Percentiles rank a stretch among this genome's conserved stretches.
These are phyloP conservation scores for Leishmania amazonensis DNA, from an alignment of 208 protist species.

Conservation along the genomic window DNA sequence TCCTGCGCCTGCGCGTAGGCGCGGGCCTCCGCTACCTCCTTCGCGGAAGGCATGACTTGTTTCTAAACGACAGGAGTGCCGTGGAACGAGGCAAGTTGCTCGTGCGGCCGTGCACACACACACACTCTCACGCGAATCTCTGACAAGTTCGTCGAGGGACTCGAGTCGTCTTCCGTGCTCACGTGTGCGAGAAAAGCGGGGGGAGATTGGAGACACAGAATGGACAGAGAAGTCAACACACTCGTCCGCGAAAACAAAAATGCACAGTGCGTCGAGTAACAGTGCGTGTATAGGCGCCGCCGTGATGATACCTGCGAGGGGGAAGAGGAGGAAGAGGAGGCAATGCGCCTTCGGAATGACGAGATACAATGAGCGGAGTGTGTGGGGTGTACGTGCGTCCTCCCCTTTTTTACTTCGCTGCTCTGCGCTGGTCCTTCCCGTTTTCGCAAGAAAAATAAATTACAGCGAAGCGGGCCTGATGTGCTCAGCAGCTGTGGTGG, in stretches of 20 bases:
- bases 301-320: not conserved
- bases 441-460: not conserved
- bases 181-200: not conserved
- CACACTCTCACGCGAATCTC: not conserved
- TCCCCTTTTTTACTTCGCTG: not conserved
- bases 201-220: not conserved
- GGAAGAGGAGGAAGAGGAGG: not conserved
- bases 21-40: slow-evolving; percentile 31
- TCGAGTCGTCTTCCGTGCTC: not conserved
- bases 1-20: slow-evolving; percentile 27
- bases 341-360: not conserved
- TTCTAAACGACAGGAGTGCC: not conserved
- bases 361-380: not conserved
- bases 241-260: not conserved
- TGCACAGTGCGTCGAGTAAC: not conserved
- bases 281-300: not conserved
- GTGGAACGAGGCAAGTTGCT: not conserved
- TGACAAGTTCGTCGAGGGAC: not conserved
- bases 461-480: not conserved
- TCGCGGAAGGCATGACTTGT: slow-evolving; percentile 28
- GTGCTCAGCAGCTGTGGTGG: not conserved
- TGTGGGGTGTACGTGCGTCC: not conserved
- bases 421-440: not conserved
- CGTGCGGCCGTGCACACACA: not conserved
- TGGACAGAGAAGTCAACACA: not conserved